Evolutionary conservation across 495 filamentous ascomycete species (phyloP), one percentile per base, ranked within the genome.

Genomic region (Beverwykella pulmonaria): DNA sequence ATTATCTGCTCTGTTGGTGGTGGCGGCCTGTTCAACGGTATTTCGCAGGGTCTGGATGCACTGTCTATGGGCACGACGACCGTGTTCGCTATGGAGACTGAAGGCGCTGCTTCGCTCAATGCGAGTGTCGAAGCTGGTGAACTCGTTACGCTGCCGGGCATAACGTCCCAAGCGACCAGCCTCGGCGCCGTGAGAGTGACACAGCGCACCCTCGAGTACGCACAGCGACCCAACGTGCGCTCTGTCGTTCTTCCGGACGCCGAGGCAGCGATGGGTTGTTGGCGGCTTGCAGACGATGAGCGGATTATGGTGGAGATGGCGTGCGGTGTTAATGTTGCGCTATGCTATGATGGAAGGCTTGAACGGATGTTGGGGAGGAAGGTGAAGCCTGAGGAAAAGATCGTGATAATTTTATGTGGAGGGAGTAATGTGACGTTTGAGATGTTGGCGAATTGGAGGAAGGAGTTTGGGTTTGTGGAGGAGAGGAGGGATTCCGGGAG

Each of bases 361-460:
- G 77, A 88, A 71, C 83, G 82, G 74, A 77, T 82, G 26, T 63
- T 95, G 23, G 84, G 90, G 0, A 79, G 84, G 30, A 80, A 77
- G 14, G 59, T 91, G 65, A 80, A 75, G 71, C 73, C 76, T 32
- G 77, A 82, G 50, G 88, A 83, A 68, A 90, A 90, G 64, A 84
- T 98, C 27, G 92, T 97, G 5, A 80, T 98, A 57, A 80, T 96
- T 25, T 85, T 97, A 23, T 98, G 93, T 74, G 93, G 93, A 0
- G 93, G 93, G 9, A 87, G 83, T 48, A 90, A 90, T 75, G 84
- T 92, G 49, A 88, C 85, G 3, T 76, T 89, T 26, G 85, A 89
- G 20, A 84, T 87, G 73, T 75, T 96, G 70, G 78, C 77, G 48
- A 76, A 76, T 54, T 98, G 89, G 77, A 80, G 81, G 71, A 76